Percentiles rank a stretch among this genome's conserved stretches.
Conservation (phyloP, 2,329 filamentous ascomycete species). For the Falciphora oryzae region DNA sequence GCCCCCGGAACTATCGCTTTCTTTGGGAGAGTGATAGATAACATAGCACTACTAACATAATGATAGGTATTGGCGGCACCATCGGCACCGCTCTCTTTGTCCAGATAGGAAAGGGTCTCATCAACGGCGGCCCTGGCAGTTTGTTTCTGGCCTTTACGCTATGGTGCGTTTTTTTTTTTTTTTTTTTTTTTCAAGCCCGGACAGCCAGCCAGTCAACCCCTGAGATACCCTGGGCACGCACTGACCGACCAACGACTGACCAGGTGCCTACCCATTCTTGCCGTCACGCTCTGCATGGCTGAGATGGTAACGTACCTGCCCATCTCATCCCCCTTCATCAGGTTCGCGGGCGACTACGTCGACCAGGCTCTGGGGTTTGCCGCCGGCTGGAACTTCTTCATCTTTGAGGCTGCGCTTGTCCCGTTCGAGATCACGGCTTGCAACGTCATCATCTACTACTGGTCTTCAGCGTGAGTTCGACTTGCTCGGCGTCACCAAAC, state of each 20-base stretch:
- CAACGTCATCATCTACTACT: conserved; percentile 13
- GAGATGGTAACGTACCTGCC: conserved; percentile 75
- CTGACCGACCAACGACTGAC: neutral
- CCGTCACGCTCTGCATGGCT: conserved; percentile 49
- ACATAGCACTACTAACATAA: neutral
- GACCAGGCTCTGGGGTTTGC: conserved; percentile 71
- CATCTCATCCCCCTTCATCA: conserved; percentile 72
- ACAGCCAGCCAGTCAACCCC: too few species aligned
- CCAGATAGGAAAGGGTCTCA: conserved; percentile 51
- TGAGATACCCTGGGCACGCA: too few species aligned
- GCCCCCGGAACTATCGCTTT: too few species aligned
- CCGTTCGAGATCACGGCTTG: conserved; percentile 60
- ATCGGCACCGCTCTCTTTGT: conserved; percentile 58
- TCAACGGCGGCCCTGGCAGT: conserved; percentile 53
- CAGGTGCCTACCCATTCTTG: conserved; percentile 42
- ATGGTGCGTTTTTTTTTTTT: conserved; percentile 33
- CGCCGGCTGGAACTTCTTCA: conserved; percentile 68
- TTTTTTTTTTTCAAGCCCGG: conserved; percentile 12
- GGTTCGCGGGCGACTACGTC: conserved; percentile 69
- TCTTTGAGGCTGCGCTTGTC: conserved; percentile 62
- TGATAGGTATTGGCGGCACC: conserved; percentile 49
- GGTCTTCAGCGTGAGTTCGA: conserved; percentile 13
- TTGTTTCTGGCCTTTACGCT: conserved; percentile 55
- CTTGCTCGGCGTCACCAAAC: neutral
- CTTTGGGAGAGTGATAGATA: too few species aligned